Percentiles rank a stretch among this genome's conserved stretches.
Conservation (phyloP, 2,329 filamentous ascomycete species). For the Geosmithia morbida region DNA sequence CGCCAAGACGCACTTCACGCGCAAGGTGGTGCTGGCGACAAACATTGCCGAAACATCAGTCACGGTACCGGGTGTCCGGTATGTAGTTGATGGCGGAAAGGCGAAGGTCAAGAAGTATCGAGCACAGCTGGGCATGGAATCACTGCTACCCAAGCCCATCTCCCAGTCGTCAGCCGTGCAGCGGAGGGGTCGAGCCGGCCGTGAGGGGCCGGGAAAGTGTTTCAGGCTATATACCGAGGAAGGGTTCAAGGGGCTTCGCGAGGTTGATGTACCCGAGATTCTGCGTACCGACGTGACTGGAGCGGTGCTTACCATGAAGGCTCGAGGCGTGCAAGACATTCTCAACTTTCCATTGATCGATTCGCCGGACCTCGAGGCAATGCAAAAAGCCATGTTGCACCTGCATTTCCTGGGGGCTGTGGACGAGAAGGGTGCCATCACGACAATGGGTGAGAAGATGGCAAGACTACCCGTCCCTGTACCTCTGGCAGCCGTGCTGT, state of each 20-base stretch:
- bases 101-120: conserved; percentile 90
- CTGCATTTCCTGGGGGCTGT: conserved; percentile 69
- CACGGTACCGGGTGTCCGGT: conserved; percentile 83
- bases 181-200: conserved; percentile 77
- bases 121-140: conserved; percentile 72
- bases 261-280: conserved; percentile 76
- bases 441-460: conserved; percentile 58
- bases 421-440: conserved; percentile 58
- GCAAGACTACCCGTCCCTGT: conserved; percentile 74
- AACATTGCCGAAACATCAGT: conserved; percentile 99
- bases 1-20: conserved; percentile 52
- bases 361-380: conserved; percentile 57
- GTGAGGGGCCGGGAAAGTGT: conserved; percentile 84
- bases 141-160: conserved; percentile 77
- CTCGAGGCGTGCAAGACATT: conserved; percentile 71
- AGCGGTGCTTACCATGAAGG: conserved; percentile 85
- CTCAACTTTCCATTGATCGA: conserved; percentile 77
- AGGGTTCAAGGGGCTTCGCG: conserved; percentile 54
- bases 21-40: conserved; percentile 84
- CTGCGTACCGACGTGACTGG: conserved; percentile 77
- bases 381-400: conserved; percentile 71
- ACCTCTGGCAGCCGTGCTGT: conserved; percentile 64
- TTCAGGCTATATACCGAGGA: conserved; percentile 77
- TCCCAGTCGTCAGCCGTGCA: conserved; percentile 91
- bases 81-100: conserved; percentile 86